Conservation (phyloP, 2,329 filamentous ascomycete species). For the Aspergillus fijiensis region DNA sequence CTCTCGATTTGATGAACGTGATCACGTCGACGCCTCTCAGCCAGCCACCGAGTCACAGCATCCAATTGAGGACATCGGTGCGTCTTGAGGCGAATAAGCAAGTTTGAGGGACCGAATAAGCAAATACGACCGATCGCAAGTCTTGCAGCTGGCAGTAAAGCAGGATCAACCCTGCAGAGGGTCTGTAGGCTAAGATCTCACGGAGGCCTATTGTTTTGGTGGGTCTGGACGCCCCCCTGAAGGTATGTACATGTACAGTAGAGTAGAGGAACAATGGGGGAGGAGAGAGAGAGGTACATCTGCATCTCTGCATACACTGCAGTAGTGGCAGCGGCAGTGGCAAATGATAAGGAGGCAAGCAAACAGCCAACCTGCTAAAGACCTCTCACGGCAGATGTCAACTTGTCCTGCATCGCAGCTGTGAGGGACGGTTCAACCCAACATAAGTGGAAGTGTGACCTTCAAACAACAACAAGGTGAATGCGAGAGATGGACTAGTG, state of each 20-base stretch:
- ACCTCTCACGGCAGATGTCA: neutral
- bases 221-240: too few species aligned
- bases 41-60: neutral
- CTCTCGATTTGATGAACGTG: neutral
- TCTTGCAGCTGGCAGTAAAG: too few species aligned
- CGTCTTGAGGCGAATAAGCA: too few species aligned
- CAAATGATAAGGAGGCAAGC: neutral
- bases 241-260: too few species aligned
- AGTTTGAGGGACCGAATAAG: too few species aligned
- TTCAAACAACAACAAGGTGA: neutral
- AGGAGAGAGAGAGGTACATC: neutral
- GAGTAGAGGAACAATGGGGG: neutral
- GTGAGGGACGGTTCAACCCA: constrained; percentile 2
- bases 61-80: neutral
- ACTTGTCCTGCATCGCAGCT: neutral
- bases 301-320: neutral
- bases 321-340: neutral
- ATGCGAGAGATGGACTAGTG: neutral
- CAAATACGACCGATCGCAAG: too few species aligned
- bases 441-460: neutral
- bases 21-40: neutral
- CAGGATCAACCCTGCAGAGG: too few species aligned
- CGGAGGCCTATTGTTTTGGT: neutral
- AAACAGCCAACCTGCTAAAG: neutral
- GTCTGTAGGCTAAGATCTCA: too few species aligned